Base-by-base conservation (phyloP, 805 yeast genomes). In the Lipomyces spencermartinsiae region DNA sequence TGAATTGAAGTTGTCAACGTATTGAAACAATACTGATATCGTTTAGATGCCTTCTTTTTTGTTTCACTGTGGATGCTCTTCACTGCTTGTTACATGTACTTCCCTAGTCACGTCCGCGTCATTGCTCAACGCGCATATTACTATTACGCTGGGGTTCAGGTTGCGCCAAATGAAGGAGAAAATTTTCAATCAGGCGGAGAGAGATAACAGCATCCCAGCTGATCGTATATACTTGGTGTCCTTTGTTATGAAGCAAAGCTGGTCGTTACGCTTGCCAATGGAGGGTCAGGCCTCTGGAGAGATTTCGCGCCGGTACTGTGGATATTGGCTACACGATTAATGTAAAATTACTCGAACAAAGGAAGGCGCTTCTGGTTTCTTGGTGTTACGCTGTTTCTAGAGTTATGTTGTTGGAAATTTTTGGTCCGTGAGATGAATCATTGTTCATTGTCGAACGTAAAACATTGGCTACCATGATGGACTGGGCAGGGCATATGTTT, bases 71-170 rank as follows among this genome's bases (percentile, higher is more conserved):
- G 59, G 61, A 66, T 69, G 58, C 66, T 69, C 35, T 68, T 66
- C 60, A 62, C 66, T 1, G 72, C 69, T 19, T 34, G 58, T 19
- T 69, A 59, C 62, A 55, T 51, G 54, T 69, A 69, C 61, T 69
- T 69, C 37, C 72, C 72, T 10, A 53, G 60, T 29, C 71, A 68
- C 58, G 69, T 64, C 49, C 68, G 68, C 62, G 37, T 64, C 37
- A 62, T 69, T 46, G 70, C 68, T 31, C 70, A 69, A 58, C 70
- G 72, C n/a, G 64, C 65, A 49, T 68, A 63, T 55, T 69, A 67
- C 39, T 69, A 69, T 56, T 67, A 64, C 56, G 68, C 71, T 14
- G 71, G 71, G 9, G 56, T 53, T 31, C 29, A 53, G 34, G 56
- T 53, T 53, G 19, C 56, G 33, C 56, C 56, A 31, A 53, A n/a